Evolutionary conservation across 2,329 filamentous ascomycete genomes (phyloP), one percentile per base, ranked within the genome.

Genomic region (Clonostachys byssicola): DNA sequence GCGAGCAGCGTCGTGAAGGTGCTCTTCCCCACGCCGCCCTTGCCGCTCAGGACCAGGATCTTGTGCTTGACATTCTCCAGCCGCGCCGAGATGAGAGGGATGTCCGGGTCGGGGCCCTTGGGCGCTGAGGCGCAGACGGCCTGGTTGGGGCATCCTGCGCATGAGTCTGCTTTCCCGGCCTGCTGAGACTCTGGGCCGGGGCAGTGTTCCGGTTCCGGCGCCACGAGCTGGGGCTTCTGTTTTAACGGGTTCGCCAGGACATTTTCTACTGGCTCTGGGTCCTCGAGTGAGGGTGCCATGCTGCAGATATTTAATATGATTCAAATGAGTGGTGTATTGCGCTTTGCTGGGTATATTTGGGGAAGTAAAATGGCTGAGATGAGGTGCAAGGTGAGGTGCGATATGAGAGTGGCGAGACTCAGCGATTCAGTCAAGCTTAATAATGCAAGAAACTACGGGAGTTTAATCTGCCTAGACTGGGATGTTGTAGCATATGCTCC

Each of bases 181-280:
- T 80, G 71, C 54, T 89, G 76, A 13, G 87, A 90, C 61, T 92
- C 88, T 5, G 89, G 94, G 1, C 94, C 94, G 4, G 92, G 92
- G 61, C 94, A 99, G 74, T 97, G 92, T 68, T 97, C 91, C 72
- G 92, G 92, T 63, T 97, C 92, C 39, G 94, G 92, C 17, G 94
- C 94, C 53, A 97, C 88, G 46, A 99, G 86, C 53, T 89, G 79
- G 2, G 92, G 91, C 45, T 88, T 85, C 47, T 81, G 75, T 66
- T 91, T 91, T 48, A 92, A 74, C 8, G 89, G 87, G 60, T 89
- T 86, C 55, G 83, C 74, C 55, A 95, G 73, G 52, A 91, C 86
- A 49, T 89, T 85, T 52, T 85, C 75, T 45, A 85, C 75, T 38
- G 77, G 64, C 46, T 80, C 78, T 44, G 86, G 79, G 58, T 86